A percentile compares a stretch with the other conserved stretches of the same genome.
These are phyloP conservation scores for Monosporascus cannonballus DNA, from an alignment of 2,329 filamentous ascomycete genomes.

Conservation along the genomic window DNA sequence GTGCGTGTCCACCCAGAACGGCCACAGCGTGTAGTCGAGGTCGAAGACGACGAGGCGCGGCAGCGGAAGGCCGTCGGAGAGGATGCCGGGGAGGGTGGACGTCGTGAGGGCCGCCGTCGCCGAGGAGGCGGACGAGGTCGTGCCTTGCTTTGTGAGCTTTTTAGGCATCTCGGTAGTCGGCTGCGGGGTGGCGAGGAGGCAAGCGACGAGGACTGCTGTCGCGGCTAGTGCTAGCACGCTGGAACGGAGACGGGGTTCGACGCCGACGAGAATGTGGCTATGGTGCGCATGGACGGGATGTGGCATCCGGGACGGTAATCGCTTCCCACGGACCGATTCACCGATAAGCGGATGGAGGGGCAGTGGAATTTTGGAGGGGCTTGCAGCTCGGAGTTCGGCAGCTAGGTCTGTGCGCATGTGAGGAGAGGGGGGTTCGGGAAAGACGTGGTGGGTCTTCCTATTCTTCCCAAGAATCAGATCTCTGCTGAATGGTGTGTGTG, in stretches of 20 bases:
- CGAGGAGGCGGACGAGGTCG: conserved; percentile 13
- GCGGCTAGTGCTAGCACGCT: not conserved
- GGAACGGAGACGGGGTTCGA: no score
- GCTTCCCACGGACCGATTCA: not conserved
- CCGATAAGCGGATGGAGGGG: not conserved
- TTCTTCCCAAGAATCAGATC: no score
- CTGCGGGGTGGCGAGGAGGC: not conserved
- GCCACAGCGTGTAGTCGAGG: conserved; percentile 98
- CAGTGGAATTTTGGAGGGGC: not conserved
- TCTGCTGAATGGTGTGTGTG: no score
- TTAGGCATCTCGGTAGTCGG: conserved; percentile 8
- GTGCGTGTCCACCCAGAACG: conserved; percentile 96
- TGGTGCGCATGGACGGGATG: no score
- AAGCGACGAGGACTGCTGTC: not conserved
- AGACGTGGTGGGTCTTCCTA: no score
- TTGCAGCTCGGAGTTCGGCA: not conserved
- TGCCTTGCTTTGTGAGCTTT: conserved; percentile 23
- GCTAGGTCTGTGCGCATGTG: not conserved
- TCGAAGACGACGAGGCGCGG: conserved; percentile 88
- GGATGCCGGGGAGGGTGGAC: conserved; percentile 31
- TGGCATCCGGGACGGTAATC: not conserved
- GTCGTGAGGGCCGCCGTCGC: conserved; percentile 12
- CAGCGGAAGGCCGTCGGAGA: conserved; percentile 58
- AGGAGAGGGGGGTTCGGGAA: not conserved
- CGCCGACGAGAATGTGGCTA: no score